phyloP scores from a whole-genome alignment of 2,329 filamentous ascomycete genomes.

The Trichoderma asperellum region DNA sequence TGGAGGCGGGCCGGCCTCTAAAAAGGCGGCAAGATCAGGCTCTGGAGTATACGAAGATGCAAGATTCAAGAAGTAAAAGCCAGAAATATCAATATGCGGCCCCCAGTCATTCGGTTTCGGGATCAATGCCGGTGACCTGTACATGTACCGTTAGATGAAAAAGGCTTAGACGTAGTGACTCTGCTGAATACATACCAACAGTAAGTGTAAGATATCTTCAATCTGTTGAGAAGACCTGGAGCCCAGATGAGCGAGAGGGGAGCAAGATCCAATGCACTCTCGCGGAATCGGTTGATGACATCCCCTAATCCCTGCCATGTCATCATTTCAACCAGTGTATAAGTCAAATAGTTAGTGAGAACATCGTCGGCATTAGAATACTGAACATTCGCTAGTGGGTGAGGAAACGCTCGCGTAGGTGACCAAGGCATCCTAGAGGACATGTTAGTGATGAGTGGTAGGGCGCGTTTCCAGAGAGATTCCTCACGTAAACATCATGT shows the following conservation, averaged over 20 bases:
- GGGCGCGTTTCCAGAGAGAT: too few relatives aligned
- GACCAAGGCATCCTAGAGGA: slow-evolving; percentile 83
- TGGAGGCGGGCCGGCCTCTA: slow-evolving; percentile 70
- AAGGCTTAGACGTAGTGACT: too few relatives aligned
- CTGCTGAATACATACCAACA: slow-evolving; percentile 63
- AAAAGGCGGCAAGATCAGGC: slow-evolving; percentile 66
- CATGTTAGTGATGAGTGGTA: not conserved
- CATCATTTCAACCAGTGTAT: slow-evolving; percentile 85
- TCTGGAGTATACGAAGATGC: slow-evolving; percentile 69
- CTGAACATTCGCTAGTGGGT: slow-evolving; percentile 82
- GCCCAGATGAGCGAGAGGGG: slow-evolving; percentile 80
- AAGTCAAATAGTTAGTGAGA: slow-evolving; percentile 82
- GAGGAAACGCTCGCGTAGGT: slow-evolving; percentile 81
- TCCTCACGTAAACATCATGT: slow-evolving; percentile 86
- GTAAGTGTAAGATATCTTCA: slow-evolving; percentile 85
- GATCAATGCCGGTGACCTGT: slow-evolving; percentile 72
- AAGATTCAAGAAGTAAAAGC: slow-evolving; percentile 75
- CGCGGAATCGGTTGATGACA: slow-evolving; percentile 85
- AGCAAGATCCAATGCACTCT: slow-evolving; percentile 73
- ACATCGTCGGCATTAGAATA: slow-evolving; percentile 73
- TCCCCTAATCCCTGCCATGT: slow-evolving; percentile 93
- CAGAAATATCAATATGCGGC: slow-evolving; percentile 70
- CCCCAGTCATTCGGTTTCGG: slow-evolving; percentile 79
- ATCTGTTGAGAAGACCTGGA: slow-evolving; percentile 74
- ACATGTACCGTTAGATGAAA: not conserved